Conservation (phyloP, 495 filamentous ascomycete genomes). For the Podospora didyma region DNA sequence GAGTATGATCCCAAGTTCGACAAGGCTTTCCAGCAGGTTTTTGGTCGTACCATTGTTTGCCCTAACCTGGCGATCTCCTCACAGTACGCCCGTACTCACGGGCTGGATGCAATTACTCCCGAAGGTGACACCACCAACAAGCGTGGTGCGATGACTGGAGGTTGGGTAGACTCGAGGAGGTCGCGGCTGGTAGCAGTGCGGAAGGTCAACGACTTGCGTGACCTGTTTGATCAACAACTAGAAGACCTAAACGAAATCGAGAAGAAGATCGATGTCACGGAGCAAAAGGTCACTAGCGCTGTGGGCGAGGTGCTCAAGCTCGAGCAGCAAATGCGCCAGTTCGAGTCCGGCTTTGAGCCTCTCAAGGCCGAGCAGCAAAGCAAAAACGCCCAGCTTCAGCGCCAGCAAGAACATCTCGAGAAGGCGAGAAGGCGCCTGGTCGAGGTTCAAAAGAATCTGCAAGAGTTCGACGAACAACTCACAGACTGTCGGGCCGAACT, state of each 20-base stretch:
- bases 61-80: conserved; percentile 79
- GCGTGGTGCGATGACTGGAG: conserved; percentile 89
- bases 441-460: conserved; percentile 72
- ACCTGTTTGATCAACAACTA: conserved; percentile 64
- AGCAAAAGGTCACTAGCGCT: conserved; percentile 81
- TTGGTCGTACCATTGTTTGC: conserved; percentile 93
- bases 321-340: conserved; percentile 71
- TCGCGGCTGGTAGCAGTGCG: conserved; percentile 83
- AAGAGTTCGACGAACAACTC: conserved; percentile 69
- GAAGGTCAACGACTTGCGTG: conserved; percentile 67
- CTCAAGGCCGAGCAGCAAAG: conserved; percentile 66
- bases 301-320: conserved; percentile 77
- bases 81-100: conserved; percentile 86
- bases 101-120: conserved; percentile 86
- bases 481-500: conserved; percentile 72
- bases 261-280: conserved; percentile 65
- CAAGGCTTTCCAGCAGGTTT: conserved; percentile 85
- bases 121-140: conserved; percentile 93
- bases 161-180: conserved; percentile 77
- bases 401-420: conserved; percentile 70
- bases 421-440: conserved; percentile 61
- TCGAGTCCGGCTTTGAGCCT: conserved; percentile 80
- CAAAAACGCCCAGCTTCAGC: conserved; percentile 68
- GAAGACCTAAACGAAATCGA: conserved; percentile 36
- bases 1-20: conserved; percentile 74